phyloP scores from a whole-genome alignment of 345 rosid species.

The Linum usitatissimum region DNA sequence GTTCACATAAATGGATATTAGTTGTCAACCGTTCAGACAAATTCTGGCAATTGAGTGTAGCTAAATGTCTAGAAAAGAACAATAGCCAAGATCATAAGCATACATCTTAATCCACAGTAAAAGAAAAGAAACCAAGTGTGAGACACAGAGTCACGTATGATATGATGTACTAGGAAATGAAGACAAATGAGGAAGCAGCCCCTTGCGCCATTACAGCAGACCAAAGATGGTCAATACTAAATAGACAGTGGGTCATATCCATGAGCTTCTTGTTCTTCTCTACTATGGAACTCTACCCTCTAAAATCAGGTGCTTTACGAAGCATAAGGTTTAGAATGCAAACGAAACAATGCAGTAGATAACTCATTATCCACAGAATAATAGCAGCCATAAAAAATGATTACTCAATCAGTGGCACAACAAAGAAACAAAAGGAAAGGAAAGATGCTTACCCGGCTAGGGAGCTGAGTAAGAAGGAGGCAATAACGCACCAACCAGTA shows the following conservation, averaged over 20 bases:
- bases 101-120: too few relatives aligned
- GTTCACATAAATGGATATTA: neutral
- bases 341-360: neutral
- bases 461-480: constrained; percentile 51
- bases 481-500: constrained; percentile 81
- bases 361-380: neutral
- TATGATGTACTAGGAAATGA: neutral
- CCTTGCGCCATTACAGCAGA: neutral
- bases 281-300: too few relatives aligned
- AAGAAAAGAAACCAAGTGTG: neutral
- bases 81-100: too few relatives aligned
- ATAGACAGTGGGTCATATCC: neutral
- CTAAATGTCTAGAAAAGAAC: neutral
- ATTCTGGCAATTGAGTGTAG: too few relatives aligned
- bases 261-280: too few relatives aligned
- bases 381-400: neutral
- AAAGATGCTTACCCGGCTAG: constrained; percentile 46
- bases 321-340: too few relatives aligned
- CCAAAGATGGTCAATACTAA: neutral
- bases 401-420: neutral
- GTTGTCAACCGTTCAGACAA: neutral
- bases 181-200: neutral
- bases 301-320: too few relatives aligned
- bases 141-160: neutral
- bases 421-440: neutral